Evolutionary conservation across 1,284 basidiomycete species (phyloP).

Genomic region (Meripilus lineatus): DNA sequence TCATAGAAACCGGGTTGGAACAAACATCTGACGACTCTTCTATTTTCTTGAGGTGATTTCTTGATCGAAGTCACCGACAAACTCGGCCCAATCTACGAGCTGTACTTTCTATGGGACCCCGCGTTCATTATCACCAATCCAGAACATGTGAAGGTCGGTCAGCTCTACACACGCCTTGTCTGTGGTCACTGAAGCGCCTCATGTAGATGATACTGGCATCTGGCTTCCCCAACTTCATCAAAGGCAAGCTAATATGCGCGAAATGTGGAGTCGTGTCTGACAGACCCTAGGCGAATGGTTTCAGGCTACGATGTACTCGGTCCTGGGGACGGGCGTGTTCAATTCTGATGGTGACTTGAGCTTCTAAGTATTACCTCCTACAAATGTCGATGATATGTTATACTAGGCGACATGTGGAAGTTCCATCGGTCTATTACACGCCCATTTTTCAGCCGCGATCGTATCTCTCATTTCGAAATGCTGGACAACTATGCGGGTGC

Average conservation of each 20-base stretch:
- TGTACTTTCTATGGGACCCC: constrained; percentile 17
- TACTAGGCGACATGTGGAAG: constrained; percentile 9
- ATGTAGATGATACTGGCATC: constrained; percentile 34
- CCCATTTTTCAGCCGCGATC: constrained; percentile 15
- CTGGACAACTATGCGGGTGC: constrained; percentile 13
- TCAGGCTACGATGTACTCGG: constrained; percentile 22
- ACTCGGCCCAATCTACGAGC: constrained; percentile 13
- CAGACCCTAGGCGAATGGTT: too few species aligned
- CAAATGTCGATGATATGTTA: constrained; percentile 6
- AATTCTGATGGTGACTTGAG: constrained; percentile 22
- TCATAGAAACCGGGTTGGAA: too few species aligned
- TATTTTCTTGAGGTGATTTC: too few species aligned
- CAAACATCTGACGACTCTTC: too few species aligned
- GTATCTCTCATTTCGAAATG: constrained; percentile 16
- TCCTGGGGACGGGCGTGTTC: constrained; percentile 43
- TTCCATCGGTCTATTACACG: constrained; percentile 24
- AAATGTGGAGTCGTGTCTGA: too few species aligned
- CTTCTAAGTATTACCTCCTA: constrained; percentile 8
- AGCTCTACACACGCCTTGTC: constrained; percentile 13
- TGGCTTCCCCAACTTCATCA: constrained; percentile 38
- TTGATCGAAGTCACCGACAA: too few species aligned
- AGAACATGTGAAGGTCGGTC: constrained; percentile 26
- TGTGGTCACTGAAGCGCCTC: neutral
- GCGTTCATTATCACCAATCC: constrained; percentile 28
- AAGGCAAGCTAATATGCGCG: too few species aligned